A percentile compares a stretch with the other conserved stretches of the same genome.
These are phyloP conservation scores for Crithidia mellificae DNA, from an alignment of 208 protist genomes.

Conservation along the genomic window DNA sequence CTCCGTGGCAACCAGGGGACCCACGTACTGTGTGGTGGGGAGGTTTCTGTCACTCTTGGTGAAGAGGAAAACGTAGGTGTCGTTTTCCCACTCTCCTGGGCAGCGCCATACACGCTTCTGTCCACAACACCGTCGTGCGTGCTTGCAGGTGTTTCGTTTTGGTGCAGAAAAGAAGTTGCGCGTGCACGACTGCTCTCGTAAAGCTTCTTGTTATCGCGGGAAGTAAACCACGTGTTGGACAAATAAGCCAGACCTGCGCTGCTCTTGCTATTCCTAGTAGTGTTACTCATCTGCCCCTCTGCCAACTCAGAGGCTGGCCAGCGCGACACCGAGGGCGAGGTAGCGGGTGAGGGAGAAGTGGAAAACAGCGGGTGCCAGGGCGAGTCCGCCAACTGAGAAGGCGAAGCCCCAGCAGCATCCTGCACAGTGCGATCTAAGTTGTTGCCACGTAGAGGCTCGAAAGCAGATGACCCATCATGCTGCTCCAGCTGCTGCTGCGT, in stretches of 20 bases:
- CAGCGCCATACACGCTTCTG: no score
- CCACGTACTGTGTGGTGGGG: not conserved
- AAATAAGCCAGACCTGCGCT: no score
- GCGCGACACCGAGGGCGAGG: not conserved
- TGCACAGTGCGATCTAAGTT: no score
- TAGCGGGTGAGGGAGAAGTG: not conserved
- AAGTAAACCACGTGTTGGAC: no score
- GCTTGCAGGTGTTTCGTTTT: no score
- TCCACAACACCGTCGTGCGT: no score
- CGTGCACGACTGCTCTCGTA: no score
- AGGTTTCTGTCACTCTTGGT: not conserved
- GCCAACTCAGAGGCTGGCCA: no score
- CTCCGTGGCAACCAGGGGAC: not conserved
- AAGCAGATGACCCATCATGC: not conserved
- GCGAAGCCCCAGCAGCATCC: not conserved
- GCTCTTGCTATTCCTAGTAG: not conserved
- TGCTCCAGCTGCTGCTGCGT: not conserved
- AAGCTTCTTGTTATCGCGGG: no score
- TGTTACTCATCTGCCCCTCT: no score
- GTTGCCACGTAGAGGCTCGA: not conserved
- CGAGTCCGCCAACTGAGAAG: not conserved
- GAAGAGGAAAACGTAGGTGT: not conserved
- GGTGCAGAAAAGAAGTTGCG: no score
- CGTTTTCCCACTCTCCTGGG: no score
- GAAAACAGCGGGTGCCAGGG: slow-evolving; percentile 24